phyloP scores from a whole-genome alignment of 2,329 filamentous ascomycete genomes.

The Trichoderma semiorbis region DNA sequence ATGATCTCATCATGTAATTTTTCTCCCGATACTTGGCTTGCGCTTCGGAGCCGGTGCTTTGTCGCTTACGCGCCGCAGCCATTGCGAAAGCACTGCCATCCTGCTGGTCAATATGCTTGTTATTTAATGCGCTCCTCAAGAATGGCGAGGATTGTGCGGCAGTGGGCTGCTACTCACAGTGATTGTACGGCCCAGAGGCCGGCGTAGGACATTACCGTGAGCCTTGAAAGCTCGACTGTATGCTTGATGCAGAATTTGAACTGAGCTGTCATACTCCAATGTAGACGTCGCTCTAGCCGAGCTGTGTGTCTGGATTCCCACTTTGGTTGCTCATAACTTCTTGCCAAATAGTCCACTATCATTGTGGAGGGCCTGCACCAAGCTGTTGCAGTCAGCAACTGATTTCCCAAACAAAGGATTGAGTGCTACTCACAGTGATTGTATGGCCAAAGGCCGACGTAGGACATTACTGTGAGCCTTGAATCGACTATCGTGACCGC shows the following conservation, averaged over 20 bases:
- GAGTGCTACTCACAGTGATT: neutral
- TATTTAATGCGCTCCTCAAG: neutral
- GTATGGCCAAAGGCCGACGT: neutral
- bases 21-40: neutral
- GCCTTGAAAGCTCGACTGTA: slow-evolving; percentile 20
- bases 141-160: neutral
- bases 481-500: neutral
- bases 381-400: neutral
- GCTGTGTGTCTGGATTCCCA: slow-evolving; percentile 16
- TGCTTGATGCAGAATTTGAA: slow-evolving; percentile 18
- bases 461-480: neutral
- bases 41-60: neutral
- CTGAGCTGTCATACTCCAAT: slow-evolving; percentile 17
- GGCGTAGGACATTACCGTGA: too few relatives aligned
- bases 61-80: neutral
- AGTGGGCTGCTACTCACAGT: too few relatives aligned
- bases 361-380: neutral
- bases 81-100: neutral
- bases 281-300: slow-evolving; percentile 14
- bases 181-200: too few relatives aligned
- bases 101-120: neutral
- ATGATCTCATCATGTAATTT: neutral
- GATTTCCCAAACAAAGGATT: too few relatives aligned
- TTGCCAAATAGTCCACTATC: slow-evolving; percentile 19
- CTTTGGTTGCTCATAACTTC: slow-evolving; percentile 8